Conservation (phyloP, 2,329 filamentous ascomycete species). For the Diaporthe aspalathi region DNA sequence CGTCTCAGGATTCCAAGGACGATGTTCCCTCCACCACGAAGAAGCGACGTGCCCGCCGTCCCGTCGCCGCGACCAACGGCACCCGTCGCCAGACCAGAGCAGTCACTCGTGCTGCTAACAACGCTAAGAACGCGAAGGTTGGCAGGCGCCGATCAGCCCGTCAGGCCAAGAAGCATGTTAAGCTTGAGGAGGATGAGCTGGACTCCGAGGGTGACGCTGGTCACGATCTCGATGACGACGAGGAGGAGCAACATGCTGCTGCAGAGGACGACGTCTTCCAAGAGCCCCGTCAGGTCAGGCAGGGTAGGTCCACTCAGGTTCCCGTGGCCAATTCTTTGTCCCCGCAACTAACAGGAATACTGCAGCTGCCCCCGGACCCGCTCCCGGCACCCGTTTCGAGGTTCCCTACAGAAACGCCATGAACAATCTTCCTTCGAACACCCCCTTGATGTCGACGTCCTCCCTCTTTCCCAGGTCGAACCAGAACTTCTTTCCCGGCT, state of each 20-base stretch:
- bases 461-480: conserved; percentile 24
- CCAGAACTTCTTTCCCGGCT: conserved; percentile 6
- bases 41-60: conserved; percentile 44
- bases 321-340: background rate
- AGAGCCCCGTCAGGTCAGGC: conserved; percentile 10
- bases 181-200: conserved; percentile 31
- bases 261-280: conserved; percentile 26
- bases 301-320: conserved; percentile 9
- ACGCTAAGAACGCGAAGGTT: conserved; percentile 4
- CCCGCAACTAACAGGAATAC: background rate
- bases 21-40: conserved; percentile 46
- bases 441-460: conserved; percentile 30
- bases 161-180: conserved; percentile 8
- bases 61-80: conserved; percentile 35
- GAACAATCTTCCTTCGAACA: conserved; percentile 36
- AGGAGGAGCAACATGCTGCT: background rate
- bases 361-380: background rate
- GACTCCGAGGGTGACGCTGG: conserved; percentile 33
- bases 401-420: conserved; percentile 31
- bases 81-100: conserved; percentile 38
- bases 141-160: conserved; percentile 6
- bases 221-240: conserved; percentile 16
- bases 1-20: conserved; percentile 38
- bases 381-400: background rate
- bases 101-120: conserved; percentile 17